phyloP scores from a whole-genome alignment of 306 rosid species.

The Rubus idaeus region DNA sequence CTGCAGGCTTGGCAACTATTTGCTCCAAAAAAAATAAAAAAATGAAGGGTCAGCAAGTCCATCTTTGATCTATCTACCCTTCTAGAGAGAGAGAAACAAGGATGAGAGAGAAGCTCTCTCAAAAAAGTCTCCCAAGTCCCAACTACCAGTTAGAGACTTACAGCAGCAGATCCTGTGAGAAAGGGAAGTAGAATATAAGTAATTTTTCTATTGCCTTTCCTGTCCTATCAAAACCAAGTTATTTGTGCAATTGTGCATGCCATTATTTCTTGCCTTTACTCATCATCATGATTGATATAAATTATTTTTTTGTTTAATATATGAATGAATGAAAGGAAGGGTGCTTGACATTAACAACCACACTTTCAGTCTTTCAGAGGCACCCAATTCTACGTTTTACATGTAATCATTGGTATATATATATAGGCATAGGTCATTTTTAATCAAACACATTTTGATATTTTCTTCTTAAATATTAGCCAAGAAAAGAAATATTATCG shows the following conservation, averaged over 20 bases:
- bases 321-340: not conserved
- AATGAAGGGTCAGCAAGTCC: not conserved
- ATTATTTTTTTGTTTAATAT: not conserved
- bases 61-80: slow-evolving; percentile 13
- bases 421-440: not conserved
- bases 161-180: not conserved
- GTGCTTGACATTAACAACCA: not conserved
- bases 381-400: not conserved
- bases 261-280: not conserved
- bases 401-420: not conserved
- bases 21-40: not conserved
- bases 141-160: slow-evolving; percentile 8
- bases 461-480: not conserved
- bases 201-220: not conserved
- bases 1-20: not conserved
- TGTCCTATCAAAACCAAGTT: not conserved
- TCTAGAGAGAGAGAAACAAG: slow-evolving; percentile 13
- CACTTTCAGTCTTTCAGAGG: not conserved
- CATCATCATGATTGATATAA: not conserved
- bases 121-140: slow-evolving; percentile 4
- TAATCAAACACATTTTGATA: not conserved
- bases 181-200: not conserved
- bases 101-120: not conserved
- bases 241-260: not conserved
- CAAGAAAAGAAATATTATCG: not conserved